phyloP scores from a whole-genome alignment of 148 eudicot species.

The Rhododendron ferrugineum region DNA sequence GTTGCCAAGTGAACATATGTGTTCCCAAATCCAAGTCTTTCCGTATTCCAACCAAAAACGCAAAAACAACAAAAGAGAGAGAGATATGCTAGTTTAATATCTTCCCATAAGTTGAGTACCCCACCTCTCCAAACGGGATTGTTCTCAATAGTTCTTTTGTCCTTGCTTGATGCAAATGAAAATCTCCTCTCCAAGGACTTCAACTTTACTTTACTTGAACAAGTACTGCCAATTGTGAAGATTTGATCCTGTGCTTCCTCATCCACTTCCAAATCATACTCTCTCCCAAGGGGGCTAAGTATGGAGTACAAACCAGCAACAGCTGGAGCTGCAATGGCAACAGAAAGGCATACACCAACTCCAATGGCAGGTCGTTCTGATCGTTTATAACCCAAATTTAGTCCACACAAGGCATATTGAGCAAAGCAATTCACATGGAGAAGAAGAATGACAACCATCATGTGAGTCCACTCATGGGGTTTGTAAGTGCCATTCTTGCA shows the following conservation, averaged over 20 bases:
- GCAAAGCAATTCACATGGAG: conserved; percentile 57
- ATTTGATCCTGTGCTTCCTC: conserved; percentile 61
- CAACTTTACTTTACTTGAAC: conserved; percentile 17
- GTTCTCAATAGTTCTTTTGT: conserved; percentile 32
- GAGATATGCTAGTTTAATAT: conserved; percentile 62
- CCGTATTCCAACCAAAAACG: conserved; percentile 98
- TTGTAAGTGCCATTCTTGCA: conserved; percentile 85
- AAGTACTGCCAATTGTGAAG: conserved; percentile 14
- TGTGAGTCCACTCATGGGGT: conserved; percentile 80
- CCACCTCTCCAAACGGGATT: conserved; percentile 72
- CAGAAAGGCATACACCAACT: conserved; percentile 58
- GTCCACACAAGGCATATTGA: conserved; percentile 55
- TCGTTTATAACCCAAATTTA: conserved; percentile 65
- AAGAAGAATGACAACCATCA: conserved; percentile 44
- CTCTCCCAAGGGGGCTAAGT: conserved; percentile 77
- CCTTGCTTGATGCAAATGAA: conserved; percentile 52
- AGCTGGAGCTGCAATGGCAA: conserved; percentile 83
- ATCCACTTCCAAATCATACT: conserved; percentile 41
- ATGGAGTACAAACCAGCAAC: conserved; percentile 67
- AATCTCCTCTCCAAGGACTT: conserved; percentile 42
- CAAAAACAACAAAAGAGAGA: conserved; percentile 74
- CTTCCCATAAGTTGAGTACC: conserved; percentile 74
- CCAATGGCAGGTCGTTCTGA: conserved; percentile 65
- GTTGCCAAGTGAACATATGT: conserved; percentile 82
- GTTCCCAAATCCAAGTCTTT: conserved; percentile 86